These are phyloP conservation scores for Orbilia blumenaviensis DNA, from an alignment of 2,329 filamentous ascomycete species.

Conservation along the genomic window DNA sequence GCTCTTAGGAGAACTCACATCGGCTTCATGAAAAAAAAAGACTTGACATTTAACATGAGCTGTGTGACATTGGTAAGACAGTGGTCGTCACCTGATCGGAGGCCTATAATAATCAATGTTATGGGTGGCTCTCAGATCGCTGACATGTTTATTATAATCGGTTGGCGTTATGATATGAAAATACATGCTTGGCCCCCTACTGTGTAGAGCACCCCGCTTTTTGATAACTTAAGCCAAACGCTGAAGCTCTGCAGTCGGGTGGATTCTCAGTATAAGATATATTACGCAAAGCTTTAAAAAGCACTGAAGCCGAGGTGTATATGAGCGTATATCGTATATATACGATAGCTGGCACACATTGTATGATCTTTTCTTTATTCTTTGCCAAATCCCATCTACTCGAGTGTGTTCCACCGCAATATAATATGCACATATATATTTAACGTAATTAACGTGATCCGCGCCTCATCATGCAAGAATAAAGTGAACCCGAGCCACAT, in stretches of 20 bases:
- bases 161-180: not conserved
- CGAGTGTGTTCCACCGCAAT: no score
- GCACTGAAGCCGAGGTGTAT: no score
- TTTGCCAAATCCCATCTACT: no score
- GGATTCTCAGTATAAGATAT: not conserved
- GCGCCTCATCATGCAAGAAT: no score
- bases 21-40: not conserved
- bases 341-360: no score
- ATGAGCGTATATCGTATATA: no score
- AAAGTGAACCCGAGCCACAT: slow-evolving; percentile 26
- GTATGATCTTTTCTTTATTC: no score
- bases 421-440: no score
- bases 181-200: not conserved
- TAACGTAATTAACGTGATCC: no score
- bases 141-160: not conserved
- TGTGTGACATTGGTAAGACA: slow-evolving; percentile 1
- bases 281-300: no score
- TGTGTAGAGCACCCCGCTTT: not conserved
- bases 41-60: not conserved
- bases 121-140: slow-evolving; percentile 36
- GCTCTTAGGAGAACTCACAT: not conserved
- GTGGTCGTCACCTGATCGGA: slow-evolving; percentile 16
- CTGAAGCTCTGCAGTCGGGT: not conserved
- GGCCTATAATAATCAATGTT: slow-evolving; percentile 13
- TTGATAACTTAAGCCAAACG: not conserved